phyloP scores from a whole-genome alignment of 2,329 filamentous ascomycete species.

The Fusarium sambucinum region DNA sequence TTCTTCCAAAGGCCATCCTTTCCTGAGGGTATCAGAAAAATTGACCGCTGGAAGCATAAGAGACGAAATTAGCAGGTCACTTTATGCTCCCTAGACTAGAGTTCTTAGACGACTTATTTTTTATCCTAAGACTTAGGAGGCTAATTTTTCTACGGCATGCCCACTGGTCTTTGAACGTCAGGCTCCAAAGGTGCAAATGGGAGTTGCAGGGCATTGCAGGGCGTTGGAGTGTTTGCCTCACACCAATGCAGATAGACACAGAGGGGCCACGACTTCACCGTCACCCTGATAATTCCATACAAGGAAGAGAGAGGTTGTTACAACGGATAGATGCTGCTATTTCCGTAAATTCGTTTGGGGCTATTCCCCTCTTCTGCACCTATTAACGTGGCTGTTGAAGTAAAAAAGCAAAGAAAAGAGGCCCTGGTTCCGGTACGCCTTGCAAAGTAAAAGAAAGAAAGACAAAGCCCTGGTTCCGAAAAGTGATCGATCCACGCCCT shows the following conservation, averaged over 20 bases:
- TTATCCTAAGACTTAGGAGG: too few species aligned
- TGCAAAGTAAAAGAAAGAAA: conserved; percentile 1
- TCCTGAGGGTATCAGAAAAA: too few species aligned
- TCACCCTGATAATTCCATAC: neutral
- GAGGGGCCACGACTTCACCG: neutral
- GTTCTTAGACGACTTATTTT: too few species aligned
- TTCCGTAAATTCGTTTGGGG: neutral
- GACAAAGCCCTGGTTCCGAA: neutral
- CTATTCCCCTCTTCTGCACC: neutral
- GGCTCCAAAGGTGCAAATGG: conserved; percentile 7
- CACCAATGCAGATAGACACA: conserved; percentile 20
- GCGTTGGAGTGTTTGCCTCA: neutral
- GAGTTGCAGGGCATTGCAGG: neutral
- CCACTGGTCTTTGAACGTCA: too few species aligned
- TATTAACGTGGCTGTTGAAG: neutral
- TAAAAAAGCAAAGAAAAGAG: conserved; percentile 2
- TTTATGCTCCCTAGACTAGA: too few species aligned
- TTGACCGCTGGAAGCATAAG: too few species aligned
- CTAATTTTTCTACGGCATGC: too few species aligned
- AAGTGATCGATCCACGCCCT: neutral
- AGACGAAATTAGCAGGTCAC: too few species aligned
- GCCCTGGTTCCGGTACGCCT: neutral
- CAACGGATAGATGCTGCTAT: neutral
- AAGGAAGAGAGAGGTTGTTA: neutral
- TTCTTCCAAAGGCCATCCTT: neutral